These are phyloP conservation scores for Blastocystis sp. DNA, from an alignment of 352 stramenopile genomes.

Conservation along the genomic window DNA sequence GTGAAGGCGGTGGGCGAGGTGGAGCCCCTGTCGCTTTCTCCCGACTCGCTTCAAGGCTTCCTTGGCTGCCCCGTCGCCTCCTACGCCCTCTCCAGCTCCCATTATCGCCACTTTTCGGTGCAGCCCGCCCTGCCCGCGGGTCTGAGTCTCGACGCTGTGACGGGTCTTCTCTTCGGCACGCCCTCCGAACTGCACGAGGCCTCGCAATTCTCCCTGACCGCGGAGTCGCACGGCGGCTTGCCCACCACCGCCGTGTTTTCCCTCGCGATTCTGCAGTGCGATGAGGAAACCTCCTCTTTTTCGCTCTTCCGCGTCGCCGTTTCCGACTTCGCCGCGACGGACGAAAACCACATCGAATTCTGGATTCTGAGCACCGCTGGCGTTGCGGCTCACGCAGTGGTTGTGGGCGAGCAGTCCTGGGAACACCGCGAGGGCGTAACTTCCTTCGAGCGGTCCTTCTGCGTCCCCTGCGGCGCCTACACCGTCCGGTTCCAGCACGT, in stretches of 20 bases:
- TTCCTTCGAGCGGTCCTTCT: neutral
- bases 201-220: neutral
- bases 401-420: neutral
- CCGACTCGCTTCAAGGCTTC: neutral
- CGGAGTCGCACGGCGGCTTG: neutral
- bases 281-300: neutral
- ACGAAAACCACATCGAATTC: neutral
- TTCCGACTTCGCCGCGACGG: neutral
- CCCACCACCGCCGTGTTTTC: neutral
- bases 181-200: neutral
- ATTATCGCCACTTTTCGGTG: conserved; percentile 31
- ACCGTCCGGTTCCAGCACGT: neutral
- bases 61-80: neutral
- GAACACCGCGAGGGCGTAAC: neutral
- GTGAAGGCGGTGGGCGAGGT: neutral
- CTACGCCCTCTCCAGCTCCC: neutral
- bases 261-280: neutral
- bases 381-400: neutral
- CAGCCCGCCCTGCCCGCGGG: conserved; percentile 25
- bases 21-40: neutral
- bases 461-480: conserved; percentile 6
- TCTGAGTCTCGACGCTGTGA: conserved; percentile 35
- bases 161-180: conserved; percentile 28
- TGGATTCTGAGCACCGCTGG: neutral
- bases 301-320: neutral